These are phyloP conservation scores for Bryum argenteum DNA, from an alignment of 225 moss, liverwort and hornwort species.

Conservation along the genomic window DNA sequence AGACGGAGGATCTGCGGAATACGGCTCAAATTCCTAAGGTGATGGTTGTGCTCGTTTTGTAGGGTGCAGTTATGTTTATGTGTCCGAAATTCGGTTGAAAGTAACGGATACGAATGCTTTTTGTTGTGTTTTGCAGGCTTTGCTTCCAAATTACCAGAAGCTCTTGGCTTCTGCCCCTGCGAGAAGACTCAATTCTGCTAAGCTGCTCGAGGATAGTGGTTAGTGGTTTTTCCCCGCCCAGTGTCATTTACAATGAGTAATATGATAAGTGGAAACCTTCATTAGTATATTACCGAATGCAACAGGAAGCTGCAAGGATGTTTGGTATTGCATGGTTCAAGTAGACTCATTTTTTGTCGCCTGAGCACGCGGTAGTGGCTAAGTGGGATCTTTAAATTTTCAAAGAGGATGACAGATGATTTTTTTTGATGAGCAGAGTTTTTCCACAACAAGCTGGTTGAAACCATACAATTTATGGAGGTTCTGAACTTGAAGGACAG, in stretches of 20 bases:
- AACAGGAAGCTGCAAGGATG: neutral
- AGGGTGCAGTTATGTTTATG: neutral
- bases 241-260: neutral
- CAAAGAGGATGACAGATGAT: slow-evolving; percentile 16
- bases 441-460: slow-evolving; percentile 92
- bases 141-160: slow-evolving; percentile 92
- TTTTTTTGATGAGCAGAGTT: slow-evolving; percentile 60
- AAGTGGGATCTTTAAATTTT: neutral
- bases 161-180: slow-evolving; percentile 80
- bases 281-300: neutral
- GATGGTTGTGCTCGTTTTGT: slow-evolving; percentile 14
- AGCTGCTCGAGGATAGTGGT: slow-evolving; percentile 92
- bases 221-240: slow-evolving; percentile 25
- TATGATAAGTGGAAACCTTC: neutral
- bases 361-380: slow-evolving; percentile 2
- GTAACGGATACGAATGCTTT: slow-evolving; percentile 16
- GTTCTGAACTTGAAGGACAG: slow-evolving; percentile 92
- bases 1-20: slow-evolving; percentile 91
- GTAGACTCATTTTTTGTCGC: slow-evolving; percentile 6
- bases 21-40: slow-evolving; percentile 93
- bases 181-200: slow-evolving; percentile 87
- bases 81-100: neutral
- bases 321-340: neutral
- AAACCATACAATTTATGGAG: slow-evolving; percentile 98
- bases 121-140: slow-evolving; percentile 53